These are phyloP conservation scores for Elsinoe australis DNA, from an alignment of 2,329 filamentous ascomycete genomes.

Conservation along the genomic window DNA sequence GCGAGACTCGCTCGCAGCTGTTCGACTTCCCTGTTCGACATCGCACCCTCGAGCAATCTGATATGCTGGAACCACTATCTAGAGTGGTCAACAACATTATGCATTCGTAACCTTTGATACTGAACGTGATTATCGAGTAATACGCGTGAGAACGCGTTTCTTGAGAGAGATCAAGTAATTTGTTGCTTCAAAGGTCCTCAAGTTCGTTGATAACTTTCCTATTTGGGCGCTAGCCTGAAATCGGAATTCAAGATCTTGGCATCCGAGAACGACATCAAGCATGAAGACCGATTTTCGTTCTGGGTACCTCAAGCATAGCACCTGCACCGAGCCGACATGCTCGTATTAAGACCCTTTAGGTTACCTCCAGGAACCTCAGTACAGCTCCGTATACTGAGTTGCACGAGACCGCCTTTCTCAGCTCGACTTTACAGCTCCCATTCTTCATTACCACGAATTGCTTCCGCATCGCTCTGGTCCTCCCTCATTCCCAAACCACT, in stretches of 20 bases:
- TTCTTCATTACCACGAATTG: constrained; percentile 27
- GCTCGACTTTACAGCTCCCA: constrained; percentile 10
- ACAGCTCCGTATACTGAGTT: no score
- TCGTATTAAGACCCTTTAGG: no score
- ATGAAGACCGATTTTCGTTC: no score
- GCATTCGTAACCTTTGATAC: not conserved
- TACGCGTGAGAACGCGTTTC: not conserved
- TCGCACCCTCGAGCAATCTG: no score
- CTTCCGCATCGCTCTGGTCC: constrained; percentile 31
- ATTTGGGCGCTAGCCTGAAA: constrained; percentile 1
- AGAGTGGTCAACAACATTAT: not conserved
- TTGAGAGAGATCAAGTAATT: no score
- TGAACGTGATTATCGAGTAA: no score
- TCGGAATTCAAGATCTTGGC: constrained; percentile 10
- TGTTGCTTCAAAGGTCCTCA: no score
- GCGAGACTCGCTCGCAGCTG: no score
- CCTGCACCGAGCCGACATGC: not conserved
- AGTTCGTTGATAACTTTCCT: constrained; percentile 16
- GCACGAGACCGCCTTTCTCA: not conserved
- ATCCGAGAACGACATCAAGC: constrained; percentile 1
- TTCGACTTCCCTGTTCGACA: no score
- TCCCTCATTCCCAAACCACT: constrained; percentile 31
- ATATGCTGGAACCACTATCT: not conserved
- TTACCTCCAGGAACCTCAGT: no score
- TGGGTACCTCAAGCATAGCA: not conserved